Percentiles rank a stretch among this genome's conserved stretches.
phyloP scores from a whole-genome alignment of 352 stramenopile species.

The Phytophthora europaea region DNA sequence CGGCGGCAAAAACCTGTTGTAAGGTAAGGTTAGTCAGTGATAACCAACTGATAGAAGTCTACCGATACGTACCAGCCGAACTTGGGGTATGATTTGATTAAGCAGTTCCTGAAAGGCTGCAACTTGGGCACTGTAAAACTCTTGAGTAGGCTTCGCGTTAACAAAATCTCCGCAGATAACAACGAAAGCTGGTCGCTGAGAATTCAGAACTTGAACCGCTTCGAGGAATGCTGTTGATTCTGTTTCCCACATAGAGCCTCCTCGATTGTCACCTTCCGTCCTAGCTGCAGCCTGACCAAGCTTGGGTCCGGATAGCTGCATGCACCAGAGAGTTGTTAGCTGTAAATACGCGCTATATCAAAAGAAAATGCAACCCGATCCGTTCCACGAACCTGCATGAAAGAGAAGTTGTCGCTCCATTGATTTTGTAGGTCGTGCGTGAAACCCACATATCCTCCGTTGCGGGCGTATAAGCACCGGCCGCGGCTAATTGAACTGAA shows the following conservation, averaged over 20 bases:
- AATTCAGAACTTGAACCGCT: constrained; percentile 62
- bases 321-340: neutral
- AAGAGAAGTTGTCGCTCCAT: constrained; percentile 73
- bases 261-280: constrained; percentile 44
- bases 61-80: constrained; percentile 59
- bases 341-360: neutral
- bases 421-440: constrained; percentile 83
- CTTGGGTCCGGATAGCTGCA: constrained; percentile 62
- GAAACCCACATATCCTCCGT: constrained; percentile 68
- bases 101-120: constrained; percentile 66
- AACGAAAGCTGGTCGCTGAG: constrained; percentile 66
- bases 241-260: constrained; percentile 58
- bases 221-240: constrained; percentile 55
- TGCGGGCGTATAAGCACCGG: constrained; percentile 66
- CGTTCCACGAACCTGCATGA: constrained; percentile 62
- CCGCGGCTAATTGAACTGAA: constrained; percentile 59
- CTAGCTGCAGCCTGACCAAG: constrained; percentile 48
- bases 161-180: constrained; percentile 77
- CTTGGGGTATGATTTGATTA: constrained; percentile 64
- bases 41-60: neutral
- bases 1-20: constrained; percentile 63
- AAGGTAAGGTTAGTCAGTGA: constrained; percentile 3
- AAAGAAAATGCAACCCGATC: neutral
- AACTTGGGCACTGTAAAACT: constrained; percentile 57
- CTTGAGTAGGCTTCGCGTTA: constrained; percentile 44